phyloP scores from a whole-genome alignment of 176 grass and related monocot genomes.

The Sorghum bicolor region DNA sequence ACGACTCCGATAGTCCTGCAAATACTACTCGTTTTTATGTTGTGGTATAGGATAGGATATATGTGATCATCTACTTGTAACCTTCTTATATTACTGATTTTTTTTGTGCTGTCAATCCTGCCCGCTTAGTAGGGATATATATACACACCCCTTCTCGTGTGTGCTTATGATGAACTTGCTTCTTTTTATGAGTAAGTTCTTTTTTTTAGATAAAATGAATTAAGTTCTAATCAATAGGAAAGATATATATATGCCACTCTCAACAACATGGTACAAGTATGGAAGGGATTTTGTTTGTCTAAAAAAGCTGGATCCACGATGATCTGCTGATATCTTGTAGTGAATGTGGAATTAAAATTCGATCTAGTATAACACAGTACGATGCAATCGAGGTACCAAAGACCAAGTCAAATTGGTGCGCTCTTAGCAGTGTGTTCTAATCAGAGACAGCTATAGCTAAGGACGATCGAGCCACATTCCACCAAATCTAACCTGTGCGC shows the following conservation, averaged over 20 bases:
- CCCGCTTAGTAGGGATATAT: neutral
- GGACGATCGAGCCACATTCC: neutral
- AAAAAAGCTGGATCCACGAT: neutral
- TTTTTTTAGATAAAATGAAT: no score
- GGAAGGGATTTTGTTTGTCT: neutral
- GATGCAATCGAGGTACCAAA: neutral
- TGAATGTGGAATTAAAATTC: neutral
- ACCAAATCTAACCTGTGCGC: neutral
- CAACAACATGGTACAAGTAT: neutral
- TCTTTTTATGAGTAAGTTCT: neutral
- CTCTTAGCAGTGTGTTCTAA: neutral
- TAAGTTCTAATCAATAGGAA: neutral
- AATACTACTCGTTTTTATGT: neutral
- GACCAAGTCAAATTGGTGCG: neutral
- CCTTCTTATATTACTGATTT: neutral
- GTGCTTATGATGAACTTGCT: neutral
- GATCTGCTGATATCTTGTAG: neutral
- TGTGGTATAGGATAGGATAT: neutral
- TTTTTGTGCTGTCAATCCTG: neutral
- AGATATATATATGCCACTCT: neutral
- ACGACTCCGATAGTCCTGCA: neutral
- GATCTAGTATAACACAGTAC: neutral
- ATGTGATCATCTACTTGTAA: neutral
- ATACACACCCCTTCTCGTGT: neutral
- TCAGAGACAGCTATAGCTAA: slow-evolving; percentile 11